A percentile compares a stretch with the other conserved stretches of the same genome.
Conservation (phyloP, 306 rosid species). For the Trifolium pratense region DNA sequence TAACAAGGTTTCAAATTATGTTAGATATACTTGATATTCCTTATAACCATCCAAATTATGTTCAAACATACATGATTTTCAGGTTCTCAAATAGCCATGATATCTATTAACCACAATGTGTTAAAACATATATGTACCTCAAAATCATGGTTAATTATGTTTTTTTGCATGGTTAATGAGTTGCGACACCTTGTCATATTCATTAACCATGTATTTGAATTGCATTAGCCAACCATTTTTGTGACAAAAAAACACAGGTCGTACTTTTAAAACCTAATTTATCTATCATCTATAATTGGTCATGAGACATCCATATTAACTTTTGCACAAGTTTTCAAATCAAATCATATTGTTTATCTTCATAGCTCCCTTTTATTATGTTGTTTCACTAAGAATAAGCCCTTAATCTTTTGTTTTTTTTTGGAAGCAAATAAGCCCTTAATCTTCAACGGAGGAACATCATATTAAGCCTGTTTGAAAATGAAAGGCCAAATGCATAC, state of each 20-base stretch:
- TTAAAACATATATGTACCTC: too few relatives aligned
- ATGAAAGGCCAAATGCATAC: constrained; percentile 20
- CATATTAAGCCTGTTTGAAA: not conserved
- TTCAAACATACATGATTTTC: too few relatives aligned
- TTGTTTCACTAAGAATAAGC: not conserved
- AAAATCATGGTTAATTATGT: not conserved
- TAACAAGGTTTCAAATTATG: not conserved
- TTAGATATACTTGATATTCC: not conserved
- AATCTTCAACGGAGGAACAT: not conserved
- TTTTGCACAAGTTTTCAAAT: too few relatives aligned
- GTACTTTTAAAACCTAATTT: too few relatives aligned
- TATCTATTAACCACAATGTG: not conserved
- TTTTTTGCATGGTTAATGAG: too few relatives aligned
- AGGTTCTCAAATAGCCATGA: not conserved
- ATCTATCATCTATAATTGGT: too few relatives aligned
- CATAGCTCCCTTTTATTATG: not conserved
- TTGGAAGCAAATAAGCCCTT: not conserved
- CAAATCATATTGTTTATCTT: not conserved
- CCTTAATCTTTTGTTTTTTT: not conserved
- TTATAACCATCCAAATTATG: not conserved
- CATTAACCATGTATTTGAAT: not conserved
- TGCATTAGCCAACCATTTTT: not conserved
- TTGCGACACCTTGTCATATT: not conserved
- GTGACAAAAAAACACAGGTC: not conserved
- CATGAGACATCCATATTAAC: too few relatives aligned